A percentile compares a stretch with the other conserved stretches of the same genome.
phyloP scores from a whole-genome alignment of 2,329 filamentous ascomycete genomes.

The Aspergillus costaricaensis region DNA sequence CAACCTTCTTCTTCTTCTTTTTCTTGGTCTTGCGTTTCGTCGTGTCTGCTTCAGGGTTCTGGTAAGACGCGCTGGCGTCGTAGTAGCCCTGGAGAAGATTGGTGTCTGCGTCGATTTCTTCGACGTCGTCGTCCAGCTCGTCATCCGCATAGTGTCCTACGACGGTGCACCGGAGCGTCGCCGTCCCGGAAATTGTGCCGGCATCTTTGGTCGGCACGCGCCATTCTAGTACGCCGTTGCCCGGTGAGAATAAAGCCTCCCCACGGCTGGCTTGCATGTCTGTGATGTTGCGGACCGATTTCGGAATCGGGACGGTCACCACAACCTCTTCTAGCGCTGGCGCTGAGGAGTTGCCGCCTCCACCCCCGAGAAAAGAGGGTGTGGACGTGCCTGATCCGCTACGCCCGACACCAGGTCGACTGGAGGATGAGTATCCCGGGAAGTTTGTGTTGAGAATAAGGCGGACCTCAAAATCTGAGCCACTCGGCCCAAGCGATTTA shows the following conservation, averaged over 20 bases:
- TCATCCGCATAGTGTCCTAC: slow-evolving; percentile 62
- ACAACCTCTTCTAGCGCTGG: slow-evolving; percentile 73
- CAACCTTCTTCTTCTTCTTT: slow-evolving; percentile 40
- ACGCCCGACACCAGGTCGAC: slow-evolving; percentile 41
- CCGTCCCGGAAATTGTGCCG: slow-evolving; percentile 64
- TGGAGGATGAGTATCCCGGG: slow-evolving; percentile 48
- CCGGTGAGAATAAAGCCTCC: slow-evolving; percentile 78
- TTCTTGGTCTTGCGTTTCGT: slow-evolving; percentile 39
- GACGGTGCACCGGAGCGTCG: slow-evolving; percentile 77
- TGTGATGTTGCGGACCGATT: slow-evolving; percentile 76
- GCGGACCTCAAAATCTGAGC: slow-evolving; percentile 86
- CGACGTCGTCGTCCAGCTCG: slow-evolving; percentile 47
- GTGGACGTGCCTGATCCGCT: slow-evolving; percentile 50
- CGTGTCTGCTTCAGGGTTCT: slow-evolving; percentile 29
- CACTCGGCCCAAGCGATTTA: slow-evolving; percentile 72
- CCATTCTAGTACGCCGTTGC: slow-evolving; percentile 77
- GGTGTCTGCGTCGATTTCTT: slow-evolving; percentile 37
- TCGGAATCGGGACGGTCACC: slow-evolving; percentile 76
- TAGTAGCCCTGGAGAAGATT: slow-evolving; percentile 50
- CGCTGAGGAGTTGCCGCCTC: slow-evolving; percentile 59
- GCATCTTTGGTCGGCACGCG: slow-evolving; percentile 76
- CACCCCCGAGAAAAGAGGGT: slow-evolving; percentile 50
- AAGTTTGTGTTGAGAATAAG: slow-evolving; percentile 71
- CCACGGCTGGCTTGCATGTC: slow-evolving; percentile 80
- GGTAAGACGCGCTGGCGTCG: slow-evolving; percentile 42